Conservation (phyloP, 225 moss, liverwort and hornwort genomes). For the Bryoerythrophyllum caledonicum region DNA sequence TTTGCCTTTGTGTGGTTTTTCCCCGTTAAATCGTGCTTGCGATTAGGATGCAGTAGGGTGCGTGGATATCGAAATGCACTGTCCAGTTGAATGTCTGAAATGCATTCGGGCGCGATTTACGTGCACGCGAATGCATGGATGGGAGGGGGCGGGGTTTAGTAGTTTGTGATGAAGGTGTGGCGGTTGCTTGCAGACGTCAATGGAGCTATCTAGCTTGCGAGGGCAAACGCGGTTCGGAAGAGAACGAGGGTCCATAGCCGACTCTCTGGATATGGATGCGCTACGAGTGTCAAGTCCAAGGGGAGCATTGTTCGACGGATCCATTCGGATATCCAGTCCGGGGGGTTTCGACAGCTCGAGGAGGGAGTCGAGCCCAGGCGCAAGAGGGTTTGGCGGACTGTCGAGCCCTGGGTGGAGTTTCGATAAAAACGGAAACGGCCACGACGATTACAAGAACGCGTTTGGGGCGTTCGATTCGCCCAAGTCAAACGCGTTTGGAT, state of each 20-base stretch:
- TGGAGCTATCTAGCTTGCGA: conserved; percentile 41
- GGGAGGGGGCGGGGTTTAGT: too few species aligned
- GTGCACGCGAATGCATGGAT: too few species aligned
- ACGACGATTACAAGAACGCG: conserved; percentile 56
- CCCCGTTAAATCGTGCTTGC: too few species aligned
- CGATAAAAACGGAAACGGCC: conserved; percentile 48
- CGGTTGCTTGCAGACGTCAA: conserved; percentile 39
- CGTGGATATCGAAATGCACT: too few species aligned
- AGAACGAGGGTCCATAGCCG: conserved; percentile 43
- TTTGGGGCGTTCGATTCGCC: conserved; percentile 58
- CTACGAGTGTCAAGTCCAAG: conserved; percentile 50
- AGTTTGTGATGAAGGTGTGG: neutral
- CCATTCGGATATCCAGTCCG: conserved; percentile 54
- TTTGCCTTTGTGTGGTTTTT: too few species aligned
- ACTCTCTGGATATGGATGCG: conserved; percentile 49
- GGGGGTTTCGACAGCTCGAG: conserved; percentile 54
- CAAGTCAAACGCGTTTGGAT: conserved; percentile 52
- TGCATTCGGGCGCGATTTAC: too few species aligned
- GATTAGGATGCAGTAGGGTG: too few species aligned
- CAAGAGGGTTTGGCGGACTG: conserved; percentile 50
- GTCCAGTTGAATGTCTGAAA: too few species aligned
- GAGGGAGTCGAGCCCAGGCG: conserved; percentile 57
- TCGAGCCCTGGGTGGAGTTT: conserved; percentile 58
- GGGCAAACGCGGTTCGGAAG: conserved; percentile 49
- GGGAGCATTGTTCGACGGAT: conserved; percentile 55